Evolutionary conservation across 164 flowering plant species (phyloP).

Genomic region (Piper longum): DNA sequence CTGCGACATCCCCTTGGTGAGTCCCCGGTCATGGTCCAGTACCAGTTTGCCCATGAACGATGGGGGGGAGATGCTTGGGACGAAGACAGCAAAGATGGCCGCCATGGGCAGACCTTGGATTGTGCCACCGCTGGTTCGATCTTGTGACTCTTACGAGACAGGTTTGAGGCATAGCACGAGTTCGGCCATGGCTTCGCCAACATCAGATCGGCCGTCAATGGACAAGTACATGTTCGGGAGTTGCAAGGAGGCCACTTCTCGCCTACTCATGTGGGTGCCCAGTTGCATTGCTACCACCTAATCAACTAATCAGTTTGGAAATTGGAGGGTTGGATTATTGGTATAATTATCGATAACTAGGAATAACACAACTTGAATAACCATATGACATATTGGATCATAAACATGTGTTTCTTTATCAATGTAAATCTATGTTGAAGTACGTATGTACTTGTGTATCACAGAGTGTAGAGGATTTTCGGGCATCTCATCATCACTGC

Average conservation of each 20-base stretch:
- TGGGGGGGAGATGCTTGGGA: constrained; percentile 9
- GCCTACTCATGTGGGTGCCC: constrained; percentile 44
- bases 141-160: constrained; percentile 47
- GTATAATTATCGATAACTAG: not conserved
- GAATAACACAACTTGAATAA: too few relatives aligned
- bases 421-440: too few relatives aligned
- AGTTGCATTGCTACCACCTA: constrained; percentile 66
- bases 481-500: not conserved
- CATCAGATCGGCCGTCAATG: not conserved
- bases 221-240: constrained; percentile 6
- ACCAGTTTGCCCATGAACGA: too few relatives aligned
- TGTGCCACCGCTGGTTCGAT: not conserved
- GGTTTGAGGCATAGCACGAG: constrained; percentile 30
- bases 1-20: constrained; percentile 6
- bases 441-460: too few relatives aligned
- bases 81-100: constrained; percentile 2
- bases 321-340: not conserved
- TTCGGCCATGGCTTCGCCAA: constrained; percentile 3
- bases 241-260: constrained; percentile 47
- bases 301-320: not conserved
- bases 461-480: not conserved
- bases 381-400: too few relatives aligned
- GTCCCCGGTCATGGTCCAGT: not conserved
- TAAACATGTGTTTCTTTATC: too few relatives aligned
- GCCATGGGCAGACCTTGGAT: constrained; percentile 3